A percentile compares a stretch with the other conserved stretches of the same genome.
Evolutionary conservation across 2,329 filamentous ascomycete genomes (phyloP).

Genomic region (Monilinia aucupariae): DNA sequence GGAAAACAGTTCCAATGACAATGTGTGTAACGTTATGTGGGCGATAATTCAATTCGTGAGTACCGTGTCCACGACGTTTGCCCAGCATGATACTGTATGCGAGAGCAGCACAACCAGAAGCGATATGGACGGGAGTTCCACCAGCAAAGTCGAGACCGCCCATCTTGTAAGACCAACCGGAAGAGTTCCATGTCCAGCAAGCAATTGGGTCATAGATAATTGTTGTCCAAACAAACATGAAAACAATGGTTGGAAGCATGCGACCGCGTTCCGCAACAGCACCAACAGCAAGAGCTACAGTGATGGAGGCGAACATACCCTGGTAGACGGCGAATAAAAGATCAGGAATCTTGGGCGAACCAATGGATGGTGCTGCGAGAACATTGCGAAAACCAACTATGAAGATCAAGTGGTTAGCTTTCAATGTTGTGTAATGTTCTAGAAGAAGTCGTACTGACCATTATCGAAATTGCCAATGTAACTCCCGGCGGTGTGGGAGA

Average conservation of each 20-base stretch:
- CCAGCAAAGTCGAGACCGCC: conserved; percentile 85
- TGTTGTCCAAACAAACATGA: conserved; percentile 91
- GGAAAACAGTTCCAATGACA: conserved; percentile 85
- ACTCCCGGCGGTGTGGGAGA: conserved; percentile 51
- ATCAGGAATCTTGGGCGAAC: conserved; percentile 68
- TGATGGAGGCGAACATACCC: conserved; percentile 84
- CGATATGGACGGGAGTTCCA: conserved; percentile 84
- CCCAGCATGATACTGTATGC: conserved; percentile 91
- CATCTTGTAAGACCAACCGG: conserved; percentile 73
- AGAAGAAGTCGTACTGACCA: conserved; percentile 33
- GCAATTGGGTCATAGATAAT: conserved; percentile 88
- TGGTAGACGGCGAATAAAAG: conserved; percentile 81
- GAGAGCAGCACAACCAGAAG: conserved; percentile 75
- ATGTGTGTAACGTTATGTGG: conserved; percentile 92
- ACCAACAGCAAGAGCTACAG: conserved; percentile 76
- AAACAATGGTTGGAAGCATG: conserved; percentile 81
- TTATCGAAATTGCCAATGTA: conserved; percentile 77
- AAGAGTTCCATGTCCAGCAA: conserved; percentile 89
- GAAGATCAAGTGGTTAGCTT: not conserved
- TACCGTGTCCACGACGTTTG: conserved; percentile 65
- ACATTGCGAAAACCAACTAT: conserved; percentile 67
- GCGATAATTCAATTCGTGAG: conserved; percentile 83
- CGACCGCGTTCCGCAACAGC: conserved; percentile 82
- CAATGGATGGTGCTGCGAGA: conserved; percentile 69
- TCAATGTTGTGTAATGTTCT: conserved; percentile 1